A percentile compares a stretch with the other conserved stretches of the same genome.
Evolutionary conservation across 1,139 yeast genomes (phyloP).

Genomic region (Scheffersomyces quercinus): DNA sequence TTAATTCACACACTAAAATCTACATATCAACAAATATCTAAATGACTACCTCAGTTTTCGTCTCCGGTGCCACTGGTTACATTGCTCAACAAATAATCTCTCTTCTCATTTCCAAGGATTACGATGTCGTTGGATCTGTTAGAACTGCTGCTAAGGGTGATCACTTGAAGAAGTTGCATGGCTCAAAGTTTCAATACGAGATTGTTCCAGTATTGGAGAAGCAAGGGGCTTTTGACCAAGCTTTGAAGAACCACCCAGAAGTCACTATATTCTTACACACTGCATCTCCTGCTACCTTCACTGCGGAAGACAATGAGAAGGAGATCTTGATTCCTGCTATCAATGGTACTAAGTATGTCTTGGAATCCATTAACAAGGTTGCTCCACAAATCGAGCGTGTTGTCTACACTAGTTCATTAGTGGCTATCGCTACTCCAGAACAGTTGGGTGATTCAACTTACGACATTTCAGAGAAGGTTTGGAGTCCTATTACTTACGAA

Average conservation of each 20-base stretch:
- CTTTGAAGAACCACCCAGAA: conserved; percentile 27
- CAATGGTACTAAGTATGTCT: conserved; percentile 4
- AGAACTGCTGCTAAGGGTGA: too few relatives aligned
- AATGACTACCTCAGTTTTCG: too few relatives aligned
- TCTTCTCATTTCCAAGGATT: too few relatives aligned
- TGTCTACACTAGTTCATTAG: conserved; percentile 46
- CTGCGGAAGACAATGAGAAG: conserved; percentile 16
- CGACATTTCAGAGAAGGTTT: conserved; percentile 35
- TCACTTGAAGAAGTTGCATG: too few relatives aligned
- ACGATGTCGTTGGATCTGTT: too few relatives aligned
- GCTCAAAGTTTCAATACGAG: too few relatives aligned
- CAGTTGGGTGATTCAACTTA: conserved; percentile 35
- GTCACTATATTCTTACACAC: conserved; percentile 39
- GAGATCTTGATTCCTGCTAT: conserved; percentile 10
- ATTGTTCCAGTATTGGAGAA: too few relatives aligned
- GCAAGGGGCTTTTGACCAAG: conserved; percentile 8
- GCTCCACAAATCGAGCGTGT: conserved; percentile 31
- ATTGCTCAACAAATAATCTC: too few relatives aligned
- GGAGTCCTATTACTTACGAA: conserved; percentile 40
- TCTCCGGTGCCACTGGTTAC: too few relatives aligned
- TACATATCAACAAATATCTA: too few relatives aligned
- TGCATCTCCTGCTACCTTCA: conserved; percentile 40
- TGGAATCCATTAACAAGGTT: conserved; percentile 23
- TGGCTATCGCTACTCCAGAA: conserved; percentile 38
- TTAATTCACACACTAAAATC: too few relatives aligned